A percentile compares a stretch with the other conserved stretches of the same genome.
Evolutionary conservation across 73 alveolate genomes (phyloP).

Genomic region (Tetrahymena malaccensis): DNA sequence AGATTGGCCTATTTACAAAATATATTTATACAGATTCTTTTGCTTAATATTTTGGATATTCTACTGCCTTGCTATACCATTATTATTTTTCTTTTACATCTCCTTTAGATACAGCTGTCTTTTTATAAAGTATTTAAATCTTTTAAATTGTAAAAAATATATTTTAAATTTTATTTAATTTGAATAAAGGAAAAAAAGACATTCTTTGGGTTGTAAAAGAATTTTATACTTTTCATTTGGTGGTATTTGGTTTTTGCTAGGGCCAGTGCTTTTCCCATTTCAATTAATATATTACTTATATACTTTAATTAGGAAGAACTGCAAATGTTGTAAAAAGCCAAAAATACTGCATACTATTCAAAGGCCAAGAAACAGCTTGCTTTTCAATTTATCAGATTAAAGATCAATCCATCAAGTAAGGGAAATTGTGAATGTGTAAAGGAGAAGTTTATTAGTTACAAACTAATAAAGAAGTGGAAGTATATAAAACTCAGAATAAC

Average conservation of each 20-base stretch:
- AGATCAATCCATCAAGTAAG: neutral
- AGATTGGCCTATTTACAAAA: neutral
- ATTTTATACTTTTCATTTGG: neutral
- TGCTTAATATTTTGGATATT: neutral
- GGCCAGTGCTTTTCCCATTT: neutral
- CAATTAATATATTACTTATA: neutral
- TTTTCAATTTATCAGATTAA: neutral
- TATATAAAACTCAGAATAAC: neutral
- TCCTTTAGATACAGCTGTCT: neutral
- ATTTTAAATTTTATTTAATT: neutral
- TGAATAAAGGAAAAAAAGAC: neutral
- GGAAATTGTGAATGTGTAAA: neutral
- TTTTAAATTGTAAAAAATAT: neutral
- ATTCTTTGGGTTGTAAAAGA: neutral
- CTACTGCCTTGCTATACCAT: neutral
- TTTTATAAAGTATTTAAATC: neutral
- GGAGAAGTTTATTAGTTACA: neutral
- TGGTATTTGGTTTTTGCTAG: neutral
- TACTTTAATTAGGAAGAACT: neutral
- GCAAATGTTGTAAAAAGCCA: neutral
- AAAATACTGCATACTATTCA: neutral
- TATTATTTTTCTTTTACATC: neutral
- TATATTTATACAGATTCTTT: neutral
- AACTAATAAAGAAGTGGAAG: neutral
- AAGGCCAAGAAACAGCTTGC: neutral